Percentiles rank a stretch among this genome's conserved stretches.
These are phyloP conservation scores for Golubevia sp. DNA, from an alignment of 1,284 basidiomycete genomes.

Conservation along the genomic window DNA sequence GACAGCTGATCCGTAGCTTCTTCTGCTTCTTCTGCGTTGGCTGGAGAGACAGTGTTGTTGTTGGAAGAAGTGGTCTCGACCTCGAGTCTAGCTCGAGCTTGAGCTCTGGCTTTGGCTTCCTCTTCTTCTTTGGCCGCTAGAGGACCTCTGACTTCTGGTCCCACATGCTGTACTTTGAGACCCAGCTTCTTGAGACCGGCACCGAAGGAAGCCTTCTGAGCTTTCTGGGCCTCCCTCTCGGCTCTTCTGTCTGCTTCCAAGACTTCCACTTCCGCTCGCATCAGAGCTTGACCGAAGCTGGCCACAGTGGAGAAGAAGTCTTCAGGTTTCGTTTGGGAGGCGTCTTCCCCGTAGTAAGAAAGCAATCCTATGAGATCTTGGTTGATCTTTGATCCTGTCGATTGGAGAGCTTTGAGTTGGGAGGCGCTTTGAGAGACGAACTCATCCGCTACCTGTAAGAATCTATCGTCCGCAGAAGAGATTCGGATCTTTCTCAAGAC, in stretches of 20 bases:
- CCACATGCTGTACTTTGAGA: constrained; percentile 18
- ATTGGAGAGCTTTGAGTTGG: constrained; percentile 30
- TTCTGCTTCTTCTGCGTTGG: not conserved
- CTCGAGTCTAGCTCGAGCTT: not conserved
- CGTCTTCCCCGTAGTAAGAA: constrained; percentile 38
- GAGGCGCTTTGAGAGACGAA: constrained; percentile 17
- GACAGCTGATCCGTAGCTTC: constrained; percentile 13
- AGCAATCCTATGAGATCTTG: constrained; percentile 17
- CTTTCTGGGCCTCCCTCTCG: constrained; percentile 33
- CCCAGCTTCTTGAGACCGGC: constrained; percentile 5
- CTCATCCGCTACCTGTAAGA: constrained; percentile 18
- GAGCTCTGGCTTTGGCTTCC: not conserved
- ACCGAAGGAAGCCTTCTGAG: constrained; percentile 14
- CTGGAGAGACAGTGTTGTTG: not conserved
- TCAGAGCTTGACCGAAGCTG: constrained; percentile 43
- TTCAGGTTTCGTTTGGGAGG: constrained; percentile 34
- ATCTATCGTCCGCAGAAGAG: constrained; percentile 27
- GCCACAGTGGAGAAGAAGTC: constrained; percentile 41
- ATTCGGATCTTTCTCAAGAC: constrained; percentile 22
- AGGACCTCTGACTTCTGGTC: constrained; percentile 34
- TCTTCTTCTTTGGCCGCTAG: constrained; percentile 4
- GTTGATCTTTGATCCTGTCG: constrained; percentile 22
- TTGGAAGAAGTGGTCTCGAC: not conserved
- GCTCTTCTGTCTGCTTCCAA: constrained; percentile 36
- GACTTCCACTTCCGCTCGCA: constrained; percentile 50